A percentile compares a stretch with the other conserved stretches of the same genome.
phyloP scores from a whole-genome alignment of 2,329 filamentous ascomycete genomes.

The Ophiocordyceps robertsii region DNA sequence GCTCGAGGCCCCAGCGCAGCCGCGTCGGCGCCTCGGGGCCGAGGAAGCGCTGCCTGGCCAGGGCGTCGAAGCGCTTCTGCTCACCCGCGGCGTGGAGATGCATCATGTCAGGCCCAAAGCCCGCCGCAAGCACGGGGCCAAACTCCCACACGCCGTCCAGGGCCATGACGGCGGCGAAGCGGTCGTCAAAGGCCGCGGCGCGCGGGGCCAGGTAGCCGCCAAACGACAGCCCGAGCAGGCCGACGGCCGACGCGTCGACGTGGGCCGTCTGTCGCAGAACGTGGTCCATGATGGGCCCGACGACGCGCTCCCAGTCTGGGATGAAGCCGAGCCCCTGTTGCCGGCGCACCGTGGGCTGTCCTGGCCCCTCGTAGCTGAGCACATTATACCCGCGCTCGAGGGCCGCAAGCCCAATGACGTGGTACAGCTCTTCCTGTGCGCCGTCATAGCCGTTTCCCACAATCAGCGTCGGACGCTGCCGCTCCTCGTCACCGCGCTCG shows the following conservation, averaged over 20 bases:
- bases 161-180: conserved; percentile 24
- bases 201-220: conserved; percentile 25
- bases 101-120: conserved; percentile 2
- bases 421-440: conserved; percentile 27
- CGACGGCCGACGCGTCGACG: conserved; percentile 19
- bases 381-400: conserved; percentile 25
- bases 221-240: conserved; percentile 25
- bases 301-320: conserved; percentile 26
- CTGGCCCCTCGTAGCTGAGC: conserved; percentile 31
- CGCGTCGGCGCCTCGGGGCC: conserved; percentile 3
- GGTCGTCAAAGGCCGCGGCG: conserved; percentile 29
- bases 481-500: not conserved
- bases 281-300: conserved; percentile 26
- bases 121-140: conserved; percentile 3
- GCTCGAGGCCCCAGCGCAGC: conserved; percentile 10
- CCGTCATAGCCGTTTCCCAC: conserved; percentile 27
- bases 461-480: conserved; percentile 20
- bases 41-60: not conserved
- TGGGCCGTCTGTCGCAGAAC: conserved; percentile 9
- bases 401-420: conserved; percentile 17
- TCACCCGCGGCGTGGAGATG: conserved; percentile 3
- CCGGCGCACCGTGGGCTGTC: conserved; percentile 26
- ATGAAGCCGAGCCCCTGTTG: conserved; percentile 29
- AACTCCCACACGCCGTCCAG: conserved; percentile 25
- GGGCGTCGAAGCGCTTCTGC: conserved; percentile 8